These are phyloP conservation scores for Leishmania martiniquensis DNA, from an alignment of 208 protist genomes.

Conservation along the genomic window DNA sequence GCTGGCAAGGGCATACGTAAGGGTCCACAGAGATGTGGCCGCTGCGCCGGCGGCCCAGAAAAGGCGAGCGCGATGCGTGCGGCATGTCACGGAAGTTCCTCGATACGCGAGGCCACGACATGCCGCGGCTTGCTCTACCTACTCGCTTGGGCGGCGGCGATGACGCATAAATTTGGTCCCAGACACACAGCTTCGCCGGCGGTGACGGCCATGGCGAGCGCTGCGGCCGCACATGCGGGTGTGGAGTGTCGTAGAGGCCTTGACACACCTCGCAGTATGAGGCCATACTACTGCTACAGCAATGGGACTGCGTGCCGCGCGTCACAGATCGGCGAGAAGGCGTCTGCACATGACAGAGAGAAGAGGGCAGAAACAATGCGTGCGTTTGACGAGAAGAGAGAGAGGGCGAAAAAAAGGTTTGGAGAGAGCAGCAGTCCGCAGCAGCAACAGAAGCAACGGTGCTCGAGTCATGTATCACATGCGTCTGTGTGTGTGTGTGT, in stretches of 20 bases:
- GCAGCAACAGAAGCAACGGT: background rate
- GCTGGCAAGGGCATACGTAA: conserved; percentile 17
- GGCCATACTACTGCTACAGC: conserved; percentile 41
- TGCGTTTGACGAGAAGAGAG: too few species aligned
- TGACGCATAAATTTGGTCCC: background rate
- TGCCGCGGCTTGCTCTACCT: background rate
- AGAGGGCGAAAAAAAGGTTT: background rate
- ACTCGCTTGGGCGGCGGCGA: background rate
- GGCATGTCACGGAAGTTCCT: background rate
- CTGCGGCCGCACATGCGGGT: conserved; percentile 27
- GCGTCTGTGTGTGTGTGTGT: background rate
- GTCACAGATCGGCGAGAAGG: background rate
- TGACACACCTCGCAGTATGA: conserved; percentile 87
- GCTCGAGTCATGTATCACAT: background rate
- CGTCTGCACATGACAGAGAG: background rate
- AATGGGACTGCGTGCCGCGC: background rate
- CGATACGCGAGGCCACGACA: conserved; percentile 6
- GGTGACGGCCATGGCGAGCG: conserved; percentile 7
- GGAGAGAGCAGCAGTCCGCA: background rate
- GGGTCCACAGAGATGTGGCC: background rate
- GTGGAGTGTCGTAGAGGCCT: conserved; percentile 41
- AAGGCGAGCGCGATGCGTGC: background rate
- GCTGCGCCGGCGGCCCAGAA: background rate
- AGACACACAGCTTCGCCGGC: background rate
- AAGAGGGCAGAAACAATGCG: background rate